Conservation (phyloP, 768 basidiomycete genomes). For the Gymnopilus junonius region DNA sequence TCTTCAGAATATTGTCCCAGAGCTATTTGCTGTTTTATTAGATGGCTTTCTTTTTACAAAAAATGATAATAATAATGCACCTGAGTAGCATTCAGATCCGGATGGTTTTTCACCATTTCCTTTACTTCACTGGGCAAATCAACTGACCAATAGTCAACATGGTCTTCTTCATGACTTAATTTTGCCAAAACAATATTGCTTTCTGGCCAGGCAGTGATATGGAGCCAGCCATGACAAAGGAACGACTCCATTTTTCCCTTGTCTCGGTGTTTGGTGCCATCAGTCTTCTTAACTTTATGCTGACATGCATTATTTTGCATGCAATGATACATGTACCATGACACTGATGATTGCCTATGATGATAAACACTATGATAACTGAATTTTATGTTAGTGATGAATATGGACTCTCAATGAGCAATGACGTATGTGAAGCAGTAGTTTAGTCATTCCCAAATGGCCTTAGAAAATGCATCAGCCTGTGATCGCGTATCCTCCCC, state of each 20-base stretch:
- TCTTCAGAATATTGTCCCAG: slow-evolving; percentile 11
- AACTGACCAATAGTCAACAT: slow-evolving; percentile 28
- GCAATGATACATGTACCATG: slow-evolving; percentile 19
- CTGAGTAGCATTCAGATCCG: background rate
- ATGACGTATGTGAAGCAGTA: background rate
- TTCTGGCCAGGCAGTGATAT: slow-evolving; percentile 21
- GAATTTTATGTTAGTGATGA: background rate
- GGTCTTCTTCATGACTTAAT: slow-evolving; percentile 22
- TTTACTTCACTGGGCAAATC: slow-evolving; percentile 18
- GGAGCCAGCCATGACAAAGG: slow-evolving; percentile 28
- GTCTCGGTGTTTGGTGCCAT: slow-evolving; percentile 25
- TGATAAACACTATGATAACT: slow-evolving; percentile 15
- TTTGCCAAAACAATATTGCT: slow-evolving; percentile 5
- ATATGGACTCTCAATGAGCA: background rate
- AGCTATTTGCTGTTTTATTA: background rate
- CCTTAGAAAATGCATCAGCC: background rate
- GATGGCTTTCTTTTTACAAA: background rate
- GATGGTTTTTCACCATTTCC: slow-evolving; percentile 1
- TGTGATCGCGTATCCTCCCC: background rate
- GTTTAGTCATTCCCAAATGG: background rate
- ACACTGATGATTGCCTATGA: background rate
- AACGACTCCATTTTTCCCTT: slow-evolving; percentile 30
- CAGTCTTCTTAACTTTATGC: slow-evolving; percentile 22
- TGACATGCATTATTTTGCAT: slow-evolving; percentile 17
- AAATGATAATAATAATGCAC: background rate